Percentiles rank a stretch among this genome's conserved stretches.
Evolutionary conservation across 768 basidiomycete genomes (phyloP).

Genomic region (Mycena alexandri): DNA sequence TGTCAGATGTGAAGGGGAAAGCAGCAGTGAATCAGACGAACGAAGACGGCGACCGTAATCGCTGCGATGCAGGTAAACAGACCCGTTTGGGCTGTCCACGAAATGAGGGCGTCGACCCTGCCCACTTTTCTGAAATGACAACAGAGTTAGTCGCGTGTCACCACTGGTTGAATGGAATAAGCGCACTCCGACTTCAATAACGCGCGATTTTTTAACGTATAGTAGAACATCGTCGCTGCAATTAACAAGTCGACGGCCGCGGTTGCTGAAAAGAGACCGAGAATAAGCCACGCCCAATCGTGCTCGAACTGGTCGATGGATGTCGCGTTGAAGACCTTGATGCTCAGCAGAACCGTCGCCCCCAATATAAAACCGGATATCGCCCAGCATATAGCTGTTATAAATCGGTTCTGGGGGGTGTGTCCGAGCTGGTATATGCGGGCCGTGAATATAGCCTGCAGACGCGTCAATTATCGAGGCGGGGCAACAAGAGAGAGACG

Average conservation of each 20-base stretch:
- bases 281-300: slow-evolving; percentile 34
- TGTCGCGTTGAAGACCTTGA: slow-evolving; percentile 26
- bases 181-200: slow-evolving; percentile 23
- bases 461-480: no score
- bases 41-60: slow-evolving; percentile 21
- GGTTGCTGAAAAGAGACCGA: slow-evolving; percentile 24
- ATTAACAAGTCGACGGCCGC: slow-evolving; percentile 31
- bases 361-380: slow-evolving; percentile 33
- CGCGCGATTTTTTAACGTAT: slow-evolving; percentile 21
- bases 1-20: neutral
- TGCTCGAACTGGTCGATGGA: slow-evolving; percentile 28
- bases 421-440: slow-evolving; percentile 34
- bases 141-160: neutral
- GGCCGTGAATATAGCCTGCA: slow-evolving; percentile 33
- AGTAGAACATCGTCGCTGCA: slow-evolving; percentile 26
- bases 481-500: neutral
- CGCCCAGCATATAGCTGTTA: slow-evolving; percentile 29
- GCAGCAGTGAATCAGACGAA: neutral
- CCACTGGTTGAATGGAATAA: neutral
- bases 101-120: slow-evolving; percentile 24
- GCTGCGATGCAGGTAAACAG: slow-evolving; percentile 31
- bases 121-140: neutral
- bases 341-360: slow-evolving; percentile 27
- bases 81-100: slow-evolving; percentile 37
- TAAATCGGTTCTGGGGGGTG: slow-evolving; percentile 17